Evolutionary conservation across 2,329 filamentous ascomycete genomes (phyloP), one percentile per base, ranked within the genome.

Genomic region (Fusarium oxysporum): DNA sequence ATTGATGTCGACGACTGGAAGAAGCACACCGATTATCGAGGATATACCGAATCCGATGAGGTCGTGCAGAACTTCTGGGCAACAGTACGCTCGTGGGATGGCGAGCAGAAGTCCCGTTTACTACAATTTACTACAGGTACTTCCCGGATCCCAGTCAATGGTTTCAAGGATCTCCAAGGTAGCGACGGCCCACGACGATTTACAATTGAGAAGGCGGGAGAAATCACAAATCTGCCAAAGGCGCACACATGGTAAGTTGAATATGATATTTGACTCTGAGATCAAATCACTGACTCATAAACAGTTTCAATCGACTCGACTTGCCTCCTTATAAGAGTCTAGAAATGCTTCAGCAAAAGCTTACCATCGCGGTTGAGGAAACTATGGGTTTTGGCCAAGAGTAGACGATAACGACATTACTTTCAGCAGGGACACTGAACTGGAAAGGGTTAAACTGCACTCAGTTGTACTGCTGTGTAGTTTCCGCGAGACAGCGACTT

Each of bases 1-100:
- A 99, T 99, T 76, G 96, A 99, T 79, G 96, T 99, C 21, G 96
- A 99, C 68, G 96, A 99, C 84, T 99, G 96, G 96, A 98, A 99
- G 92, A 99, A 99, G 87, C 96, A 99, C 85, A 99, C 96, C 51
- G 96, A 99, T 81, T 99, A 99, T 84, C 93, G 96, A 77, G 96
- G 96, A 61, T 99, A 99, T 88, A 98, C 97, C 14, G 96, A 99
- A 84, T 95, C 92, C 64, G 96, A 99, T 78, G 94, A 98, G 80
- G 96, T 99, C 32, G 96, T 99, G 75, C 93, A 97, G 82, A 95
- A 97, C 86, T 99, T 99, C 89, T 99, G 96, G 96, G 95, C 97
- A 87, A 96, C 93, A 69, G 96, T 99, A 74, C 92, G 96, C 75
- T 94, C 91, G 70, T 99, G 96, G 96, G 96, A 99, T 81, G 95